Conservation (phyloP, 2,329 filamentous ascomycete genomes). For the Ceratocystis ficicola region DNA sequence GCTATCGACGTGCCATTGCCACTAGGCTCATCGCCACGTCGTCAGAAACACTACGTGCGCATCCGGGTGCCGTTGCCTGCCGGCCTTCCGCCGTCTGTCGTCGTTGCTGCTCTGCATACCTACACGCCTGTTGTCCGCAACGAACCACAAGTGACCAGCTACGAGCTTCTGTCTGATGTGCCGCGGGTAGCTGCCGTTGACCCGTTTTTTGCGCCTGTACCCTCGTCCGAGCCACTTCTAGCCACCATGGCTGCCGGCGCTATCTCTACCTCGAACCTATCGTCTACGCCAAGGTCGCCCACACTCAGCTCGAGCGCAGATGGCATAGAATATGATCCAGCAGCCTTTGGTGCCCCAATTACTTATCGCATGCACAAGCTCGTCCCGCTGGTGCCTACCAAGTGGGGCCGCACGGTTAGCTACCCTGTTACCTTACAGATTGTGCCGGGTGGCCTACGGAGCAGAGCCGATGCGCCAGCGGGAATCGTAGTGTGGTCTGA, state of each 20-base stretch:
- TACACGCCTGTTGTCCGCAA: slow-evolving; percentile 34
- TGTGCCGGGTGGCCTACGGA: slow-evolving; percentile 33
- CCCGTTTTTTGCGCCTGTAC: slow-evolving; percentile 31
- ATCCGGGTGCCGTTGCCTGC: slow-evolving; percentile 35
- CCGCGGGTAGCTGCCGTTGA: slow-evolving; percentile 31
- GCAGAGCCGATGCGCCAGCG: slow-evolving; percentile 33
- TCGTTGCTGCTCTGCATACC: slow-evolving; percentile 33
- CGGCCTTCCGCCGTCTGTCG: slow-evolving; percentile 30
- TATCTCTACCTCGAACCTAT: not conserved
- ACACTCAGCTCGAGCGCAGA: slow-evolving; percentile 24
- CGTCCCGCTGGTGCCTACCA: slow-evolving; percentile 32
- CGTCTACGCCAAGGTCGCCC: slow-evolving; percentile 26
- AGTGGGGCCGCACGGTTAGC: slow-evolving; percentile 32
- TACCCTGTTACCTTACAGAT: slow-evolving; percentile 37
- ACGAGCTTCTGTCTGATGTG: slow-evolving; percentile 29
- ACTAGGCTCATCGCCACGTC: slow-evolving; percentile 22
- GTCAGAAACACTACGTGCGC: slow-evolving; percentile 26
- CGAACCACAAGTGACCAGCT: slow-evolving; percentile 31
- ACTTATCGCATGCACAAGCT: slow-evolving; percentile 29
- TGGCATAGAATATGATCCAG: slow-evolving; percentile 3
- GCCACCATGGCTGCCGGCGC: not conserved
- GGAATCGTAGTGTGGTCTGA: slow-evolving; percentile 35
- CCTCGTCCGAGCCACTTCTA: slow-evolving; percentile 6
- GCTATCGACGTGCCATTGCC: slow-evolving; percentile 22
- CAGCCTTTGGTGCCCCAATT: slow-evolving; percentile 24